Evolutionary conservation across 1,139 yeast genomes (phyloP), one percentile per base, ranked within the genome.

Genomic region (Nakaseomyces bracarensis): DNA sequence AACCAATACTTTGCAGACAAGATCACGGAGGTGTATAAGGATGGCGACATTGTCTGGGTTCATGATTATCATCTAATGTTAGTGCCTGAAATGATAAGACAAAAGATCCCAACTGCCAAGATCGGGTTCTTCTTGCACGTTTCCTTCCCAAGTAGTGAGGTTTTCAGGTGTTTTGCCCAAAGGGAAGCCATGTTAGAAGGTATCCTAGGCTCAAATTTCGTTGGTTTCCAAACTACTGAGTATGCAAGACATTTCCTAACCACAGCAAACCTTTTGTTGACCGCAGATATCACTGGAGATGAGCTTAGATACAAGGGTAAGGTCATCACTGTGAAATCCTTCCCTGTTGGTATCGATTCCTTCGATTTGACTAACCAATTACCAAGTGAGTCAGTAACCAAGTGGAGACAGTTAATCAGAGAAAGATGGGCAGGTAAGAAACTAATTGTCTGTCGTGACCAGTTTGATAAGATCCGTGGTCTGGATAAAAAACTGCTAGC

Each of bases 111-210:
- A 11, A 63, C 76, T 46, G 97, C 95, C 3, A 79, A 83, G 51
- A 87, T 93, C 53, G 97, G 96, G 0, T 81, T 91, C 53, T 91
- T 86, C 63, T 68, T 91, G 45, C 98, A 93, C 57, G 87, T 91
- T 18, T 84, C 97, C 1, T 91, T 91, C 68, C 98, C 98, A 6
- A 84, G 96, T 2, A 80, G 93, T 38, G 99, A 91, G 63, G 95
- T 91, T 3, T 93, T 91, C 65, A 72, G 97, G 50, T 89, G 97
- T 57, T 72, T 91, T 49, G 96, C 97, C 1, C 93, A 86, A 57
- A 72, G 98, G 54, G 79, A 75, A 43, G 75, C 75, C 22, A 70
- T 93, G 16, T 68, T 93, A 19, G 74, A 75, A 49, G 98, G 99
- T 11, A 73, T 91, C 68, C 67, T 93, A 37, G 97, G 95, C 3